These are phyloP conservation scores for Mimosa pudica DNA, from an alignment of 306 rosid species.

Conservation along the genomic window DNA sequence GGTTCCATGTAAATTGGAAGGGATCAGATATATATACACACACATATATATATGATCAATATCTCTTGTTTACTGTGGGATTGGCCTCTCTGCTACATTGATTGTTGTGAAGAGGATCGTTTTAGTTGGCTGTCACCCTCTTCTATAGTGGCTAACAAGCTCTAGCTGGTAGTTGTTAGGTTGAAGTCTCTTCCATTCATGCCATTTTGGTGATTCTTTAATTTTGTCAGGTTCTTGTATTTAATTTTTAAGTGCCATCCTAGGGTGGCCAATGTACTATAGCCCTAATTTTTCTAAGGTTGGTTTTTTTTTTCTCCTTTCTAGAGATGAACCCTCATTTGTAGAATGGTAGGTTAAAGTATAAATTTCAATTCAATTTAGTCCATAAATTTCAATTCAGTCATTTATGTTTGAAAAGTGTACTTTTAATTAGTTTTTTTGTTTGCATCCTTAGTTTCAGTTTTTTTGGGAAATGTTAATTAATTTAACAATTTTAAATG, in stretches of 20 bases:
- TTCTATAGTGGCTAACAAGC: constrained; percentile 47
- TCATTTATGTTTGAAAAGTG: no score
- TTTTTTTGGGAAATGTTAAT: no score
- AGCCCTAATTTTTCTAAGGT: constrained; percentile 36
- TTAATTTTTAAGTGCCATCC: constrained; percentile 34
- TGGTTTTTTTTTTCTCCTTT: neutral
- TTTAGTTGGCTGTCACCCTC: constrained; percentile 36
- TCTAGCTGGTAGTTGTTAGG: constrained; percentile 30
- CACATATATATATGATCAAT: no score
- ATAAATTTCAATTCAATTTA: no score
- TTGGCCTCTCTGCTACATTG: constrained; percentile 40
- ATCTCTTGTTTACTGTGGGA: neutral
- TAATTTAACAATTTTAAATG: no score
- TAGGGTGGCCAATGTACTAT: constrained; percentile 47
- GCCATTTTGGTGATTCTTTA: constrained; percentile 64
- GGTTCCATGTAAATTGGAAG: constrained; percentile 32
- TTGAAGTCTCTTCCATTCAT: constrained; percentile 29
- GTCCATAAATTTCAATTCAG: no score
- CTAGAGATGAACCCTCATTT: constrained; percentile 23
- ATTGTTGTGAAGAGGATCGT: constrained; percentile 31
- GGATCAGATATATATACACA: constrained; percentile 33
- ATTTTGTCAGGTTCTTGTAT: constrained; percentile 44
- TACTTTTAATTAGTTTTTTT: no score
- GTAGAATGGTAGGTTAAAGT: constrained; percentile 33
- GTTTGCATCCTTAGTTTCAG: no score